Percentiles rank a stretch among this genome's conserved stretches.
Evolutionary conservation across 2,329 filamentous ascomycete genomes (phyloP).

Genomic region (Drechslerella coelobrocha): DNA sequence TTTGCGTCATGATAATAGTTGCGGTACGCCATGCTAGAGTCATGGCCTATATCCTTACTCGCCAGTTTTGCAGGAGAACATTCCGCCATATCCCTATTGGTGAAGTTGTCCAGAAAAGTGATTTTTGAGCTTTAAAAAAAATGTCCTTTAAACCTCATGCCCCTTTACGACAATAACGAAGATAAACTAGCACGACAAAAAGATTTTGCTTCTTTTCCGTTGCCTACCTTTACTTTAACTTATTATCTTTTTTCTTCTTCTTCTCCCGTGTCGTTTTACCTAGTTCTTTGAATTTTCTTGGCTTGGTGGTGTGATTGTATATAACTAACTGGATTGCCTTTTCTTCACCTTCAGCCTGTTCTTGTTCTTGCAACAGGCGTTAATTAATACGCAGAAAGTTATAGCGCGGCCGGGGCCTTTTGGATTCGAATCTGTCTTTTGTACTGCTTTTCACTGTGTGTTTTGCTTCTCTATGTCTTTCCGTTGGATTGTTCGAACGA

Average conservation of each 20-base stretch:
- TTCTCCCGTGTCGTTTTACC: background rate
- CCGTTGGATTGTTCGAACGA: too few relatives aligned
- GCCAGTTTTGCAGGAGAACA: slow-evolving; percentile 41
- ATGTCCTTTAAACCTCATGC: background rate
- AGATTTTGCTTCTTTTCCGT: too few relatives aligned
- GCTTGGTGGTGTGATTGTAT: background rate
- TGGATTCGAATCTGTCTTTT: too few relatives aligned
- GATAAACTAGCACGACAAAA: too few relatives aligned
- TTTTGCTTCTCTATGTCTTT: too few relatives aligned
- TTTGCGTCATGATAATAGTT: slow-evolving; percentile 15
- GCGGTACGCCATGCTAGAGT: slow-evolving; percentile 48
- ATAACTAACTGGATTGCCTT: background rate
- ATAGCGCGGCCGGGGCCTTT: too few relatives aligned
- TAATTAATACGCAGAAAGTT: too few relatives aligned
- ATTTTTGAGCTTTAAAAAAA: background rate
- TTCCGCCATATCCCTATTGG: slow-evolving; percentile 39
- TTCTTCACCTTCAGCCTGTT: background rate
- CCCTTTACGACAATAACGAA: background rate
- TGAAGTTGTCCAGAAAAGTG: slow-evolving; percentile 3
- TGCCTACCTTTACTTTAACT: too few relatives aligned
- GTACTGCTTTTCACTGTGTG: too few relatives aligned
- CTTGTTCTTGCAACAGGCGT: too few relatives aligned
- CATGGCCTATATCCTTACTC: slow-evolving; percentile 44
- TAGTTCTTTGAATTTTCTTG: background rate
- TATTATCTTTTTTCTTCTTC: too few relatives aligned